Percentiles rank a stretch among this genome's conserved stretches.
Evolutionary conservation across 2,329 filamentous ascomycete genomes (phyloP).

Genomic region (Fonsecaea pedrosoi): DNA sequence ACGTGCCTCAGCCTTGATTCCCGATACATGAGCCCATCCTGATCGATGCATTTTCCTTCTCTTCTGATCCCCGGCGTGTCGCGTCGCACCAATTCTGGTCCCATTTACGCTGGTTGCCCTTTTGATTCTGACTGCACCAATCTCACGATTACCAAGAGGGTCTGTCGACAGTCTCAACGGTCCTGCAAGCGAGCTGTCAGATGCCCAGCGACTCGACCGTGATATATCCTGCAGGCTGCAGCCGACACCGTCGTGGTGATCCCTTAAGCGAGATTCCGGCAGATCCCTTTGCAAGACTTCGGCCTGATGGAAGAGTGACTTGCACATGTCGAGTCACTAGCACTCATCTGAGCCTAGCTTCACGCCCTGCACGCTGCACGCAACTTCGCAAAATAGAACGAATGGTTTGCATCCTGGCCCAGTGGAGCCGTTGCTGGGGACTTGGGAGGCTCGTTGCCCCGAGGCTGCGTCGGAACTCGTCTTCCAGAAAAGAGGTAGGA

Average conservation of each 20-base stretch:
- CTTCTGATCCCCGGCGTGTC: conserved; percentile 6
- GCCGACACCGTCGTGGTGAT: not conserved
- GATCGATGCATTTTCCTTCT: not conserved
- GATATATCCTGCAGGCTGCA: conserved; percentile 1
- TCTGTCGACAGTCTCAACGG: conserved; percentile 18
- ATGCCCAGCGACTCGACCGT: not conserved
- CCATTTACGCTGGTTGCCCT: conserved; percentile 12
- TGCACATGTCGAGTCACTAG: not conserved
- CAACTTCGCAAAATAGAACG: not conserved
- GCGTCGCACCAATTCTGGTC: conserved; percentile 29
- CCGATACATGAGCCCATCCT: not conserved
- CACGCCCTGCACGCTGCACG: conserved; percentile 3
- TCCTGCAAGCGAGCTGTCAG: conserved; percentile 12
- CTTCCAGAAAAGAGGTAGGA: not conserved
- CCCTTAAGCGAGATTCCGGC: conserved; percentile 8
- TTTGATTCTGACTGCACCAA: conserved; percentile 29
- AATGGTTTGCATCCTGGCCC: conserved; percentile 4
- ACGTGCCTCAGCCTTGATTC: conserved; percentile 14
- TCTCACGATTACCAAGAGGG: conserved; percentile 18
- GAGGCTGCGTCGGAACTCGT: not conserved
- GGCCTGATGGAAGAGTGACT: not conserved
- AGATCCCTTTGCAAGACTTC: conserved; percentile 7
- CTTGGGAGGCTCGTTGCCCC: not conserved
- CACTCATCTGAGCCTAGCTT: not conserved
- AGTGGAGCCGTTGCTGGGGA: not conserved